Evolutionary conservation across 1,139 yeast species (phyloP).

Genomic region (Williopsis jadinii): DNA sequence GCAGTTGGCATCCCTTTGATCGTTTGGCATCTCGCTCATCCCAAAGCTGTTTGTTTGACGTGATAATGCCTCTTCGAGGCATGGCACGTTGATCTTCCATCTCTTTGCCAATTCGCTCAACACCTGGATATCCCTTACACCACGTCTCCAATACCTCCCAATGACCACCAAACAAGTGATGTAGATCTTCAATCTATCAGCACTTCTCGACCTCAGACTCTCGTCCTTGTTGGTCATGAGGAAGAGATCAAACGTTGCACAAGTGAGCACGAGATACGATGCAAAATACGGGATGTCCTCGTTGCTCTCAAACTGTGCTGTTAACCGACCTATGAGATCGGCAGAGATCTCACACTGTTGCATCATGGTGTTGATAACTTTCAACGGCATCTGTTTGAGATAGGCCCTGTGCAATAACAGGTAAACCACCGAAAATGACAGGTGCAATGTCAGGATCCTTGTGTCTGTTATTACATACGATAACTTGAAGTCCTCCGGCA

Average conservation of each 20-base stretch:
- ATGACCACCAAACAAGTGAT: conserved; percentile 18
- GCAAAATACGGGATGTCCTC: conserved; percentile 22
- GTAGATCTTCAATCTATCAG: conserved; percentile 15
- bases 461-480: conserved; percentile 4
- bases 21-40: too few relatives aligned
- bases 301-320: conserved; percentile 7
- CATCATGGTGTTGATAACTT: conserved; percentile 11
- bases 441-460: conserved; percentile 13
- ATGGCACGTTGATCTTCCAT: conserved; percentile 19
- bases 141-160: conserved; percentile 22
- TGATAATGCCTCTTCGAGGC: neutral
- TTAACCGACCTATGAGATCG: neutral
- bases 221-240: conserved; percentile 20
- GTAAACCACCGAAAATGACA: conserved; percentile 19
- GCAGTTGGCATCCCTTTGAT: too few relatives aligned
- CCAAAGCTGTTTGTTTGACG: too few relatives aligned
- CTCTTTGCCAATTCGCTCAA: conserved; percentile 18
- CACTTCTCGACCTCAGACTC: conserved; percentile 13
- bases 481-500: neutral
- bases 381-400: conserved; percentile 21
- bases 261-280: conserved; percentile 23
- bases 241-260: conserved; percentile 25
- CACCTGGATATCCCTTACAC: conserved; percentile 22
- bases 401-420: conserved; percentile 24
- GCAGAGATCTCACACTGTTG: neutral